Evolutionary conservation across 345 rosid species (phyloP), one percentile per base, ranked within the genome.

Genomic region (Moricandia moricandioides): DNA sequence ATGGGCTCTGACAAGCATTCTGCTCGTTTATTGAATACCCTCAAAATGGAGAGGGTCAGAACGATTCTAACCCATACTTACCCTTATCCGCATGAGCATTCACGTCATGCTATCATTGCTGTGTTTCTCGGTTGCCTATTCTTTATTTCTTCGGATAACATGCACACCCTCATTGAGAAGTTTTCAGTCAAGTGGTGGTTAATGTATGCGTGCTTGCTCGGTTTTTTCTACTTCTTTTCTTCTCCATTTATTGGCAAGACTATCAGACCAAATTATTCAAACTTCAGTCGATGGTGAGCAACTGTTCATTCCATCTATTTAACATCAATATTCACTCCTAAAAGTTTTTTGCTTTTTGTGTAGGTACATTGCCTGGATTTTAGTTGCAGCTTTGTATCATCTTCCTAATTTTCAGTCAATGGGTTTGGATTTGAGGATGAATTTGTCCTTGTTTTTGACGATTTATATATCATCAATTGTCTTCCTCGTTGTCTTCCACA

Each of bases 401-500:
- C 97, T 95, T 77, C 98, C 99, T 62, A 95, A 97, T 86, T 92
- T 95, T 83, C 99, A 88, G 85, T 92, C 98, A 56, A 95, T 95
- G 99, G 99, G 99, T 79, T 84, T 95, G 76, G 99, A 95, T 83
- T 61, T 95, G 91, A 92, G 99, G 89, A 95, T 95, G 99, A 95
- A 95, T 85, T 83, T 95, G 82, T 95, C 99, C 55, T 77, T 95
- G 82, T 95, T 92, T 83, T 77, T 95, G 84, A 89, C 97, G 14
- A 92, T 95, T 37, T 90, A 81, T 72, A 70, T 95, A 57, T 85
- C 97, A 72, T 95, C 99, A n/a, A 84, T 95, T 75, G 77, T 90
- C 67, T 95, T 95, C 84, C 96, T 95, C 73, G 82, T 89, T 80
- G 97, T 95, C 66, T 95, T 95, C 83, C 99, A 95, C 80, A 82